Evolutionary conservation across 2,329 filamentous ascomycete species (phyloP), one percentile per base, ranked within the genome.

Genomic region (Alternaria longipes): DNA sequence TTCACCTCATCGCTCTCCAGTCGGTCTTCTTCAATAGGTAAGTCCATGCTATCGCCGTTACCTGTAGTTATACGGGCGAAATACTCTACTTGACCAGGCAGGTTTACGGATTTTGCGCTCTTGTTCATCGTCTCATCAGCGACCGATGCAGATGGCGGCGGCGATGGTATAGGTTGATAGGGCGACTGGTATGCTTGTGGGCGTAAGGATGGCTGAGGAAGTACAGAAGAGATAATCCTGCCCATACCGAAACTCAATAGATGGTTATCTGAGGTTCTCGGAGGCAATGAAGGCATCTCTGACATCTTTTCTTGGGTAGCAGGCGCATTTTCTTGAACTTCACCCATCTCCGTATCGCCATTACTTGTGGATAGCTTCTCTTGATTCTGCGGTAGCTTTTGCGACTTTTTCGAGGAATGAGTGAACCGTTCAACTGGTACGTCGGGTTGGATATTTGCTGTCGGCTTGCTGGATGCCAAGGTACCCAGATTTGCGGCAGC

Each of bases 1-100:
- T 52, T 44, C 6, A 38, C 45, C 14, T 64, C 62, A 9, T 50
- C 41, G 11, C 34, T 54, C 18, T 62, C 45, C 34, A 64, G 14
- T 16, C 57, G 50, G 18, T 54, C 30, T 8, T 54, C 20, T 2
- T 45, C 46, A 32, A 64, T 59, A 2, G 62, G 59, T 9, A 62
- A n/a, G 11, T 59, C 56, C n/a, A 61, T 42, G 9, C 28, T 24
- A n/a, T 41, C 51, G n/a, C 54, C 54, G n/a, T 34, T 38, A 8
- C 42, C 18, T 8, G 58, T 60, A 24, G 38, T 60, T 34, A 57
- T 50, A 16, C 58, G 61, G 11, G 61, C 58, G 16, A 61, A 32
- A 9, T 61, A 51, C 8, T 63, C 50, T 18, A 61, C 40, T 11
- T 58, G 58, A 18, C 61, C 40, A 14, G 38, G 56, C n/a, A 18